Base-by-base conservation (phyloP, 2,329 filamentous ascomycete species). In the Arthrobotrys entomopaga region DNA sequence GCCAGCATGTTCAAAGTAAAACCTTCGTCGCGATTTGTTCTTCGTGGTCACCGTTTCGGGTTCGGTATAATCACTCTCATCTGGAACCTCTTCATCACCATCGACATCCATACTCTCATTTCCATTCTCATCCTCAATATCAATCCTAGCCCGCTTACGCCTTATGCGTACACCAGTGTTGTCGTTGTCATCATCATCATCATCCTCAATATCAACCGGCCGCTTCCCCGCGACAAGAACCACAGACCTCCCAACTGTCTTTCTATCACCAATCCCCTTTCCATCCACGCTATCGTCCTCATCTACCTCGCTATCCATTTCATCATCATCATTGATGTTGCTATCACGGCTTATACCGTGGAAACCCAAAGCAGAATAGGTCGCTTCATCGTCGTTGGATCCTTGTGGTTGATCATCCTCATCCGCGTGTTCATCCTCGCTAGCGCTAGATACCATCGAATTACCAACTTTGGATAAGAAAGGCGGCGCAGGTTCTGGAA, bases 161-260 rank as follows among this genome's bases (percentile, higher is more conserved):
- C 43, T 66, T 24, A 59, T 66, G 34, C 34, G 54, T 43, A n/a
- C 11, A 20, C 38, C 42, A n/a, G 4, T 7, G 15, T 38, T 38
- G 8, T 24, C 26, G 15, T 24, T 48, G 22, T 50, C 29, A 19
- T 50, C 29, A 19, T 48, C 43, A 7, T 26, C 48, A 10, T 43
- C 46, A 10, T 43, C 46, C 57, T 50, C 34, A 53, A 43, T 50
- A 11, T 67, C 70, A 58, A 50, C 65, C 50, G 49, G 49, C 63
- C 70, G 70, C 52, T 74, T 74, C 56, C 63, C 63, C 43, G 70
- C 16, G 6, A 74, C 24, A 42, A 67, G 15, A 58, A 66, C 57
- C 29, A 52, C 50, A 11, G 59, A 6, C 56, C 61, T 20, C 34
- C 38, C n/a, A 16, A 52, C 24, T 19, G 46, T 50, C 53, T 19